phyloP scores from a whole-genome alignment of 1,284 basidiomycete genomes.

The Trichosporon ovoides region DNA sequence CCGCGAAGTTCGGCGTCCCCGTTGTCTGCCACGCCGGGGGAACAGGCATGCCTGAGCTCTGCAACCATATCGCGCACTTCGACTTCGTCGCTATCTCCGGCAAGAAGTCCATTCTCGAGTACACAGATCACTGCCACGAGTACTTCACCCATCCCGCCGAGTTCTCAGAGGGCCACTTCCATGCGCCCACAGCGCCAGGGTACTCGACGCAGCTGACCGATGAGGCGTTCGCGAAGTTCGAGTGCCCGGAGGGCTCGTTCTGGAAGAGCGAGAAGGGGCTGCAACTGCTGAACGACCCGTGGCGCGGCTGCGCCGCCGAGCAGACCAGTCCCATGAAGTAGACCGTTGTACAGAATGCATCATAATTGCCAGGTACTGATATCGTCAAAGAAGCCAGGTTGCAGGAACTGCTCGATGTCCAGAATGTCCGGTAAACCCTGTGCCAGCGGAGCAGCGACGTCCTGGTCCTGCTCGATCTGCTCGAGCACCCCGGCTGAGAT shows the following conservation, averaged over 20 bases:
- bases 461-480: not conserved
- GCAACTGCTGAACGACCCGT: constrained; percentile 28
- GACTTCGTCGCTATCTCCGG: constrained; percentile 87
- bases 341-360: too few relatives aligned
- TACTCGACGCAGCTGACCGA: constrained; percentile 28
- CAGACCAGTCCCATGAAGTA: constrained; percentile 28
- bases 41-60: constrained; percentile 23
- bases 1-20: constrained; percentile 73
- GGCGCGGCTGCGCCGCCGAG: constrained; percentile 21
- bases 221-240: constrained; percentile 23
- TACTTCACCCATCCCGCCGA: constrained; percentile 22
- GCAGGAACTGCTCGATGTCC: constrained; percentile 21
- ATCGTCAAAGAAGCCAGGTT: constrained; percentile 19
- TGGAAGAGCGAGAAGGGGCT: constrained; percentile 28
- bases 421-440: not conserved
- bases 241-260: constrained; percentile 24
- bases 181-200: constrained; percentile 24
- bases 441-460: not conserved
- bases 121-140: constrained; percentile 31
- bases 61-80: constrained; percentile 55
- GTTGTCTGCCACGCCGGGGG: constrained; percentile 88
- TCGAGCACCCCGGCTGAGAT: not conserved
- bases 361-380: not conserved
- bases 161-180: constrained; percentile 22
- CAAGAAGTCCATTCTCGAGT: constrained; percentile 50